Percentiles rank a stretch among this genome's conserved stretches.
Conservation (phyloP, 257 asterid species). For the Ilex aquifolium region DNA sequence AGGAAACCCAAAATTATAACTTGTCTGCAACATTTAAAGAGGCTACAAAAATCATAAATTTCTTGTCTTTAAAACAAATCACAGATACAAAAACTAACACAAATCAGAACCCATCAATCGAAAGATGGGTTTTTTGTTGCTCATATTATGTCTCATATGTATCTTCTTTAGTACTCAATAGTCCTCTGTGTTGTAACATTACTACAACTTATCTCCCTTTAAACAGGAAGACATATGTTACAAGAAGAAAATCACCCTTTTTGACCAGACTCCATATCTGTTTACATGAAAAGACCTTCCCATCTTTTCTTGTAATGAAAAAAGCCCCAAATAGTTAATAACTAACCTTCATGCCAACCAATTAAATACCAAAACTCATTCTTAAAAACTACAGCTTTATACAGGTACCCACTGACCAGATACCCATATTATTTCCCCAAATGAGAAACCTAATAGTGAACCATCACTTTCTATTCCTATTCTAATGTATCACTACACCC, state of each 20-base stretch:
- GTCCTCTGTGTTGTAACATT: neutral
- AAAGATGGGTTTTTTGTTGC: slow-evolving; percentile 13
- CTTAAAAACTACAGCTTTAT: no score
- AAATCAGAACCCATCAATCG: slow-evolving; percentile 12
- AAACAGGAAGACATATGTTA: neutral
- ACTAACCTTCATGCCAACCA: slow-evolving; percentile 1
- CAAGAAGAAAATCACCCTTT: no score
- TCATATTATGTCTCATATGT: no score
- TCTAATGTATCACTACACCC: no score
- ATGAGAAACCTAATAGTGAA: no score
- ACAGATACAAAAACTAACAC: neutral
- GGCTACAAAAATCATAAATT: slow-evolving; percentile 19
- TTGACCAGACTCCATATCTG: neutral
- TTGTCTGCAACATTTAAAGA: slow-evolving; percentile 17
- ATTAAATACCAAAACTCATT: neutral
- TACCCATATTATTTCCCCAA: no score
- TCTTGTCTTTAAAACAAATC: neutral
- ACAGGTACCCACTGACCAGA: no score
- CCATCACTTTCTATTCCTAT: no score
- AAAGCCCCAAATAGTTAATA: slow-evolving; percentile 3
- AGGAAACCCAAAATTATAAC: slow-evolving; percentile 7
- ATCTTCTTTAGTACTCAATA: no score
- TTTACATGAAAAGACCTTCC: slow-evolving; percentile 16
- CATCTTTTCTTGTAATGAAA: slow-evolving; percentile 3
- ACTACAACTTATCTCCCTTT: neutral